Evolutionary conservation across 305 asterid genomes (phyloP), one percentile per base, ranked within the genome.

Genomic region (Rubia tinctorum): DNA sequence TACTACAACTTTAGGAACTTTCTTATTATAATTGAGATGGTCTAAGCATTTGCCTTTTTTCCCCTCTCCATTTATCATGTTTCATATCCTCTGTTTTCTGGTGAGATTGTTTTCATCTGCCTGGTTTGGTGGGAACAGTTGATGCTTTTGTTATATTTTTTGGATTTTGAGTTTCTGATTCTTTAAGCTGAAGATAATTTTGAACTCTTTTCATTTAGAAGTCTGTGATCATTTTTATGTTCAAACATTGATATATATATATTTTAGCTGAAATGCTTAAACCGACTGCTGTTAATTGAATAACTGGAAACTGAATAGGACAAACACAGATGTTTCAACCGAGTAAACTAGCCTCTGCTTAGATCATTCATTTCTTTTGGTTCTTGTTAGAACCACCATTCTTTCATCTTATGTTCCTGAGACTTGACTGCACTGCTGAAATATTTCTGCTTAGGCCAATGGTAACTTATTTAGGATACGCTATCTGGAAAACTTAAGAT

Each of bases 1-100:
- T 62, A 23, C 25, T 61, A 17, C 20, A 14, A 22, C 13, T 8
- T 9, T 25, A 12, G 20, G 7, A 22, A n/a, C 1, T 15, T 60
- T 60, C 15, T 25, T 61, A 61, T 27, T 61, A 23, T 61, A 23
- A 15, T 61, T 67, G n/a, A 22, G 23, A 5, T 66, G 71, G 49
- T 18, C 74, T 61, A 45, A 56, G 8, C 74, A 51, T 76, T 59
- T 5, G 51, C 77, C 45, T 47, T 8, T 37, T 34, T 34, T 37
- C 3, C 40, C 40, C 40, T 37, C 40, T 37, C 40, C 40, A 37
- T 37, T 37, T 37, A 37, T 37, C 40, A 37, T 37, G 40, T 66
- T 40, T 51, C 17, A 23, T 23, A 2, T 47, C 2, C 14, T 30
- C 1, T 22, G 10, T 73, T 17, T 64, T 15, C 40, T 11, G 14